Evolutionary conservation across 2,329 filamentous ascomycete genomes (phyloP), one percentile per base, ranked within the genome.

Genomic region (Colletotrichum lupini): DNA sequence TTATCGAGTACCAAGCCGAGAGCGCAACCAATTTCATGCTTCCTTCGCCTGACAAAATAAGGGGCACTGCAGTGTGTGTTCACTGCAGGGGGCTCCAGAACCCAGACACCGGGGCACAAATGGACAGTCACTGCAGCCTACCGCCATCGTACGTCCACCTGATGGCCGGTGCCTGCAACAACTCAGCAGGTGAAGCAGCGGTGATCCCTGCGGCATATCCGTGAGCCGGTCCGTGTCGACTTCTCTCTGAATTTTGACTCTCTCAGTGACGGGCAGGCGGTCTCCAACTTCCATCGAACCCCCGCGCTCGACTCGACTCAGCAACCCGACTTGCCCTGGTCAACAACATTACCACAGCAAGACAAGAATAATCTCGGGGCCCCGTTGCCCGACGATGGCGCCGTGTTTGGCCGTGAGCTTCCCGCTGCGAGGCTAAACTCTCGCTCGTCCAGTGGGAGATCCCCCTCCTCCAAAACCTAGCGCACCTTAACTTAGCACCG

Each of bases 341-440:
- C 66, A 49, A 35, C 42, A 37, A 42, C 55, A 46, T 30, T 26
- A 60, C 57, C 53, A 57, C 42, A 49, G 16, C 32, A 55, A 55
- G 30, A 64, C 28, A 42, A 59, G 57, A 26, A 53, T 32, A 66
- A 61, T 61, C 35, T 56, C 57, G 57, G 52, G 46, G 16, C 57
- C 62, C 56, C 68, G n/a, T 61, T 49, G 35, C 63, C 63, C 7
- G 62, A 28, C 46, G 63, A 56, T 56, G 63, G 35, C 42, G 68
- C 56, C 55, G 63, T 67, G 16, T 19, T 28, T 56, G 67, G 63
- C 68, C 46, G 55, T 55, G 70, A 55, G 53, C 66, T 30, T 70
- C 70, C 60, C 67, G 60, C 67, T 70, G 70, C 60, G 60, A 70
- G 67, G 60, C 55, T 67, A 70, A 70, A 73, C 67, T 65, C 55